Evolutionary conservation across 1,284 basidiomycete genomes (phyloP), one percentile per base, ranked within the genome.

Genomic region (Leccinum griseonigrum): DNA sequence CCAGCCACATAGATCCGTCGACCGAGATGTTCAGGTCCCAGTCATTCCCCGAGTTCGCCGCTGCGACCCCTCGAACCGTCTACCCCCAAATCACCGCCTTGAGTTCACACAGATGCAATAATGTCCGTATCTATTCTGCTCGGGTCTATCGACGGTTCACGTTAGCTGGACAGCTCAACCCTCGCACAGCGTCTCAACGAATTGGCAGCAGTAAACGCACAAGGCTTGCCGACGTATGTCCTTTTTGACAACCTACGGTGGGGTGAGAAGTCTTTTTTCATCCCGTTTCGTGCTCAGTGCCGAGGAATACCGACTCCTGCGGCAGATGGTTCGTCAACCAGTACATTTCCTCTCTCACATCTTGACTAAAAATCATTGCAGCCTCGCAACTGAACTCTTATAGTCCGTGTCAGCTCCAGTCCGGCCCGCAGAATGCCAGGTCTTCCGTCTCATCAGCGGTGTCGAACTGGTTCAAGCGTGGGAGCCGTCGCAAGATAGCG

Each of bases 131-230:
- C 59, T 56, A 62, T 56, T 58, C 57, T 64, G 22, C 34, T 55
- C 56, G 58, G 55, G 61, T 68, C 58, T 43, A 50, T 63, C 62
- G n/a, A 60, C 56, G 52, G 62, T 63, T 66, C 63, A 66, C 54
- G 31, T 61, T 63, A 65, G 56, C 8, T 57, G 57, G 57, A 61
- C 58, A 91, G 90, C 61, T 79, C 84, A 63, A 87, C 87, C 28
- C 81, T 92, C 63, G 90, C 90, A 32, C 86, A 91, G 74, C 82
- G 87, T 61, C 79, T 92, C 62, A 85, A 90, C 64, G 90, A 92
- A 73, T 76, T 92, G 61, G 88, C 90, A 18, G 75, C 80, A 31
- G 90, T 90, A 31, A 91, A 92, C 71, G 81, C 85, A 4, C 85
- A 92, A 68, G 90, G 90, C 32, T 78, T 92, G 59, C 78, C 92